A percentile compares a stretch with the other conserved stretches of the same genome.
phyloP scores from a whole-genome alignment of 345 rosid species.

The Turritis glabra region DNA sequence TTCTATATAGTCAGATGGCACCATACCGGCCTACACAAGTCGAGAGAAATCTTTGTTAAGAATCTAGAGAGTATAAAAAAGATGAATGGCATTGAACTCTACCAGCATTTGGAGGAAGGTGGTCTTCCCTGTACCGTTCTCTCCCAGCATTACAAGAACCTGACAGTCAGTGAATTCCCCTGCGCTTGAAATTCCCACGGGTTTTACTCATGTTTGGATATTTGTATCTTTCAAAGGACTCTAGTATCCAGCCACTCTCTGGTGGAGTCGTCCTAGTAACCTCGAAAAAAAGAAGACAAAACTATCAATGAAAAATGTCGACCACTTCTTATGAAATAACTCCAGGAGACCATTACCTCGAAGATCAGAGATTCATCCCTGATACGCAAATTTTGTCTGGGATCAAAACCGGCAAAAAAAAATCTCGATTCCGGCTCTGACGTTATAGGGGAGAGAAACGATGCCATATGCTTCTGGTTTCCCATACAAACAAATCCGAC shows the following conservation, averaged over 20 bases:
- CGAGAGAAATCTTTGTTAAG: not conserved
- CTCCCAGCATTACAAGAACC: not conserved
- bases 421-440: slow-evolving; percentile 79
- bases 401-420: slow-evolving; percentile 46
- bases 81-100: not conserved
- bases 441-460: slow-evolving; percentile 75
- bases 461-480: slow-evolving; percentile 85
- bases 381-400: not conserved
- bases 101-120: not conserved
- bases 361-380: not conserved
- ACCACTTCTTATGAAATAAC: not conserved
- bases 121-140: not conserved
- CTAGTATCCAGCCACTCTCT: no score
- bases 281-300: not conserved
- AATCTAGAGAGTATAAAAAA: not conserved
- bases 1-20: not conserved
- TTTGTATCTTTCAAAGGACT: not conserved
- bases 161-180: not conserved
- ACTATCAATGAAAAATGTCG: not conserved
- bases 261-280: not conserved
- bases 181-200: not conserved
- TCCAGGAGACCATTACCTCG: not conserved
- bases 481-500: slow-evolving; percentile 82
- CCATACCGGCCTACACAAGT: not conserved
- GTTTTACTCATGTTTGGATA: not conserved